These are phyloP conservation scores for Apiospora kogelbergensis DNA, from an alignment of 2,329 filamentous ascomycete genomes.

Conservation along the genomic window DNA sequence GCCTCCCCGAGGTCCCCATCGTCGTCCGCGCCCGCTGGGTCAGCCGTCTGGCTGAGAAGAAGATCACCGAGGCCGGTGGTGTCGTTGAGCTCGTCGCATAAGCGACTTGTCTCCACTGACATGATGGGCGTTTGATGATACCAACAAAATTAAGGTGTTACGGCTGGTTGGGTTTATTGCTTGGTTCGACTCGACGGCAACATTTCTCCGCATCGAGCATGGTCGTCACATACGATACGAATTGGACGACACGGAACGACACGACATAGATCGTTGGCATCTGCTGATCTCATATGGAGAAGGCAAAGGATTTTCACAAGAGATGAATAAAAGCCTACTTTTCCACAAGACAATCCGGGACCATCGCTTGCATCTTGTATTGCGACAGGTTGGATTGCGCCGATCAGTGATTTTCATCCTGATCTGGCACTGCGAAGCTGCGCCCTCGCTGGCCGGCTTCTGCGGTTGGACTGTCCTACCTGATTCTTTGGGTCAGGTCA, in stretches of 20 bases:
- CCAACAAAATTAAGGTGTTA: neutral
- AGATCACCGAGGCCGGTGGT: constrained; percentile 98
- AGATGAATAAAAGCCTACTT: constrained; percentile 9
- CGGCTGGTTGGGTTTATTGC: constrained; percentile 1
- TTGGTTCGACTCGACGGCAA: constrained; percentile 11
- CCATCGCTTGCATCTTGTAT: constrained; percentile 7
- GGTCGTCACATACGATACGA: constrained; percentile 18
- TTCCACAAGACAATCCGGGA: constrained; percentile 8
- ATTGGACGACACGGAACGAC: constrained; percentile 18
- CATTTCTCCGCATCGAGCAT: neutral
- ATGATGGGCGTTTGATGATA: constrained; percentile 5
- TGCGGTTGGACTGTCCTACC: neutral
- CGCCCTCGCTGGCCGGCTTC: neutral
- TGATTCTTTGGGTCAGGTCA: neutral
- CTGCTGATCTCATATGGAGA: constrained; percentile 4
- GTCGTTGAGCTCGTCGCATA: constrained; percentile 95
- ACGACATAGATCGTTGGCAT: constrained; percentile 5
- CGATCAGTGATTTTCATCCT: neutral
- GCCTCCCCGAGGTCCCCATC: constrained; percentile 87
- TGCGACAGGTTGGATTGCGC: constrained; percentile 10
- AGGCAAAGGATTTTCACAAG: neutral
- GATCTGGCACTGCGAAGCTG: constrained; percentile 6
- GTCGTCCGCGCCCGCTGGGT: constrained; percentile 96
- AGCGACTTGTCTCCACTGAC: constrained; percentile 24
- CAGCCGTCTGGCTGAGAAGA: constrained; percentile 94